Evolutionary conservation across 1,139 yeast species (phyloP).

Genomic region (Eremothecium coryli): DNA sequence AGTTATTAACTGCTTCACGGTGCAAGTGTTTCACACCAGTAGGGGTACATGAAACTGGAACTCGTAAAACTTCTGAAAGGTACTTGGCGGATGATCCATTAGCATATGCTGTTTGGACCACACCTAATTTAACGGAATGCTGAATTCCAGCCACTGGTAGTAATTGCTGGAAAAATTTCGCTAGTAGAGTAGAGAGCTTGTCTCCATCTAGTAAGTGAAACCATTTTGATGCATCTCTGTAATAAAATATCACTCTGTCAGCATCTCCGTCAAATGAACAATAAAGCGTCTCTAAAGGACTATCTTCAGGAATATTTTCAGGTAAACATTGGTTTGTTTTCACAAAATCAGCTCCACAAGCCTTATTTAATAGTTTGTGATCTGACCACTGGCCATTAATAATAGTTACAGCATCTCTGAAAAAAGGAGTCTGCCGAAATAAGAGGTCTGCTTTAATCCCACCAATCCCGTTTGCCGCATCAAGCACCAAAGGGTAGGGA

Average conservation of each 20-base stretch:
- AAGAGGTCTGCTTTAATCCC: conserved; percentile 61
- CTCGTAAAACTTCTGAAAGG: conserved; percentile 48
- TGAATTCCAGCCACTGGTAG: conserved; percentile 36
- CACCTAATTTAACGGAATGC: conserved; percentile 52
- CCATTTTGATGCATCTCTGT: conserved; percentile 37
- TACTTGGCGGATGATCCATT: conserved; percentile 84
- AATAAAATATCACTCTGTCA: conserved; percentile 85
- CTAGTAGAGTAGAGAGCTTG: conserved; percentile 79
- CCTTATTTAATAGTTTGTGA: conserved; percentile 56
- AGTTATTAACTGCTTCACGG: conserved; percentile 72
- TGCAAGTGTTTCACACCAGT: conserved; percentile 97
- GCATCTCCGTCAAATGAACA: conserved; percentile 98
- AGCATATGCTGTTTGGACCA: conserved; percentile 96
- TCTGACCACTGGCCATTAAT: conserved; percentile 51
- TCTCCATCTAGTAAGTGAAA: conserved; percentile 88
- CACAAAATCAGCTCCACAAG: conserved; percentile 94
- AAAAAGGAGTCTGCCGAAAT: conserved; percentile 36
- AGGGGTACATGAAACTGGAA: conserved; percentile 84
- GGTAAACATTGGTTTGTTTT: conserved; percentile 83
- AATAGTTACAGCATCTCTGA: conserved; percentile 37
- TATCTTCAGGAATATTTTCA: conserved; percentile 38
- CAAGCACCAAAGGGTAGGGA: conserved; percentile 51
- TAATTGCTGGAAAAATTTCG: conserved; percentile 53
- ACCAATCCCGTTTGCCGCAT: conserved; percentile 94
- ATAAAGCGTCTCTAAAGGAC: conserved; percentile 41